Base-by-base conservation (phyloP, 164 flowering plant species). In the Platanus orientalis region DNA sequence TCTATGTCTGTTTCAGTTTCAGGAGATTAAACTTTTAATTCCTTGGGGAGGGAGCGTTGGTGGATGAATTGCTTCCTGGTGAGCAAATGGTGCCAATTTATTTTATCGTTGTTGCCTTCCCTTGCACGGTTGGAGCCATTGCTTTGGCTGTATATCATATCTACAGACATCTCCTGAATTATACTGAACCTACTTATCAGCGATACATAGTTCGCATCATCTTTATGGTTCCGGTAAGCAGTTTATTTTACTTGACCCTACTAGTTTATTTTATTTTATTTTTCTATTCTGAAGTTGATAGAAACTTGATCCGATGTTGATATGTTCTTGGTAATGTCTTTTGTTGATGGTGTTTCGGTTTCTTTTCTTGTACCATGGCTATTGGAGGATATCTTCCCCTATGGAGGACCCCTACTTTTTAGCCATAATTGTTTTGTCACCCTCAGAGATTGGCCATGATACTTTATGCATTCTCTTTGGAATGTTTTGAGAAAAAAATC, bases 101-200 rank as follows among this genome's bases (percentile, higher is more conserved):
- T 74, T 83, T 66, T 57, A 63, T 71, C 32, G 44, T 88, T 59
- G 60, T 94, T 28, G 99, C 96, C 6, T 78, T 91, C 63, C 69
- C 92, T 25, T 94, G 96, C 69, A 77, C 89, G 3, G 64, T 66
- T 47, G 97, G 90, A 59, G 95, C 99, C 17, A 81, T 86, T 67
- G 75, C 69, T 10, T 64, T 94, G 75, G 97, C 99, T 10, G 29
- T 88, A n/a, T 54, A 76, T 34, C 99, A 94, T 68, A 91, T 94
- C 25, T 86, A 94, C 73, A 76, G 85, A 67, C 99, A 94, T 68
- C 89, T 94, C n/a, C 45, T 83, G 81, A 94, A 94, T 72, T 91
- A 94, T 66, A 92, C 97, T 0, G 99, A 94, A 61, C 97, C 96
- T 20, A 88, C 92, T 60, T 94, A 84, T 71, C 99, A 94, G 85